Base-by-base conservation (phyloP, 768 basidiomycete genomes). In the Xerocomellus intermedius region DNA sequence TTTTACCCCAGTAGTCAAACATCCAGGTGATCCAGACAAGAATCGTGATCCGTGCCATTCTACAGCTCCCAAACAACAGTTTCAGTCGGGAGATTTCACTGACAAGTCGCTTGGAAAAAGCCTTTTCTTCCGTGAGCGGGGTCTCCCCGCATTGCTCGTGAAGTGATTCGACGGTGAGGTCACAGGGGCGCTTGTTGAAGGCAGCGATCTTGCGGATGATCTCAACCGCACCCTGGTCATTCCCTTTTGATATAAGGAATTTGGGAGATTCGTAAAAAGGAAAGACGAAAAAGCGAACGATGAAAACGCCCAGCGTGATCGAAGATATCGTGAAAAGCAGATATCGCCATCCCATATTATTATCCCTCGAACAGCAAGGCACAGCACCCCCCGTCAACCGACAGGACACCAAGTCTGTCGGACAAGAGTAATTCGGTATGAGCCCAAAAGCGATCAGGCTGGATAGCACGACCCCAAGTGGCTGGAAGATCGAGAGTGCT, bases 291-390 rank as follows among this genome's bases (percentile, higher is more conserved):
- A 52, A 59, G 7, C 62, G 55, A 21, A 63, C 0, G 21, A 52
- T 39, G n/a, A 59, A 63, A 8, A 63, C 24, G 4, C 30, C 41
- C 5, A 63, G 41, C 4, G 61, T 60, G 21, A 63, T 53, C 5
- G 52, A 42, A 19, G 36, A 48, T 5, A 48, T 17, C 5, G 57
- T 33, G 47, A 62, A 63, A 24, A 59, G 30, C 2, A 56, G 17
- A 24, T 64, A 64, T n/a, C 58, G 55, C 62, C 62, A 64, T 19
- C 62, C 62, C 62, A 63, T 63, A 33, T 62, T 62, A 17, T 8
- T 46, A 17, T 45, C 42, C 35, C 13, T 62, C 12, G 62, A 55
- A 37, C 60, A 63, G n/a, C 62, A 63, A 39, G 62, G 62, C 12
- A 26, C 2, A 17, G 37, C 33, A 41, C 56, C 59, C 42, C 46